phyloP scores from a whole-genome alignment of 2,329 filamentous ascomycete species.

The Gaeumannomyces sp. region DNA sequence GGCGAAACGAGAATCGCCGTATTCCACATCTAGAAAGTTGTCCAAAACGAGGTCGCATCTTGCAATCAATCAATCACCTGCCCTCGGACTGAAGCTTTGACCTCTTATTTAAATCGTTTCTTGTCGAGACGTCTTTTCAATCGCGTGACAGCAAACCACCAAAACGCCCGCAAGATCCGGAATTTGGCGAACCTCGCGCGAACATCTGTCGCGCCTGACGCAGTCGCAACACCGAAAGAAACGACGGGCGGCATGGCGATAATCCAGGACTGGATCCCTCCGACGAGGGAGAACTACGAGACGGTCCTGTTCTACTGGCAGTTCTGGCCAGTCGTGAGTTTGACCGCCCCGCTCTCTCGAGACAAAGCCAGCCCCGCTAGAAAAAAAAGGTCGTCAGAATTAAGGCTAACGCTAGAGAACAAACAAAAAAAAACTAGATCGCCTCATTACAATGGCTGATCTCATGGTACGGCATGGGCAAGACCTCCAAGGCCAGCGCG shows the following conservation, averaged over 20 bases:
- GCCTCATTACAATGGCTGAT: conserved; percentile 67
- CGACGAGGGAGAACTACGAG: conserved; percentile 52
- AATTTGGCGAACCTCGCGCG: too few relatives aligned
- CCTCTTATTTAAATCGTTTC: too few relatives aligned
- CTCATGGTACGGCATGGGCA: conserved; percentile 87
- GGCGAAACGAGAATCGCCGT: too few relatives aligned
- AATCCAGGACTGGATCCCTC: conserved; percentile 50
- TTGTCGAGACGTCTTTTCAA: background rate
- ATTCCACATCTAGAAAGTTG: too few relatives aligned
- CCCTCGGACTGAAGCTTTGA: too few relatives aligned
- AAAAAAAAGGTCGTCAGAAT: too few relatives aligned
- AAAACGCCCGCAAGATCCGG: too few relatives aligned
- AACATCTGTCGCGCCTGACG: too few relatives aligned
- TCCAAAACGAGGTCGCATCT: too few relatives aligned
- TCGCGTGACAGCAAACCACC: background rate
- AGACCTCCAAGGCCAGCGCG: conserved; percentile 68
- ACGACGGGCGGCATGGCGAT: conserved; percentile 32
- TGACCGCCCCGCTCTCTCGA: background rate
- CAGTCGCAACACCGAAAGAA: background rate
- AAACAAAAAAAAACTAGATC: conserved; percentile 33
- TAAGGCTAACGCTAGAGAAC: too few relatives aligned
- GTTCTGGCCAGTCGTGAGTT: conserved; percentile 46
- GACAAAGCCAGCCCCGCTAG: background rate
- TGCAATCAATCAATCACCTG: too few relatives aligned
- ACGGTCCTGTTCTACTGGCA: conserved; percentile 46